Base-by-base conservation (phyloP, 2,329 filamentous ascomycete genomes). In the Teratosphaeria viscida region DNA sequence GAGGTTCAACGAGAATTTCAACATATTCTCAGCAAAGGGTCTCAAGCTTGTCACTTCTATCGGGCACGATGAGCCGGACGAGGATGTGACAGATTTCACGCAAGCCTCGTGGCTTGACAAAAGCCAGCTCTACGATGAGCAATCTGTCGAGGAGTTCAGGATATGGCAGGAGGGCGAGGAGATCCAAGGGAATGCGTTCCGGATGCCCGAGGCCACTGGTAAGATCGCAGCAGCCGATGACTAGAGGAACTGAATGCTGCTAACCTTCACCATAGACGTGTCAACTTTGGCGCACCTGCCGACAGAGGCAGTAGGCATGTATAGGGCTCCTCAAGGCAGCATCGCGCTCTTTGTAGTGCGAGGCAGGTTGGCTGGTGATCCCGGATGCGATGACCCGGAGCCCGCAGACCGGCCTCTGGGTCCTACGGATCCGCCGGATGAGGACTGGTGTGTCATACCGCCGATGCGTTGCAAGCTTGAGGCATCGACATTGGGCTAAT, bases 281-380 rank as follows among this genome's bases (percentile, higher is more conserved):
- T 19, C 35, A 19, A 19, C 34, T 14, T 35, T 35, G 34, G 34
- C 4, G 32, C 5, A 35, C 14, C 32, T 12, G 35, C 29, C 29
- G 32, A 56, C 54, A 14, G 32, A 34, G 29, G 32, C 23, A 23
- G 12, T 34, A 2, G 54, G 52, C 5, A 29, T 26, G 34, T 56
- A 56, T 32, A 39, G 23, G n/a, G 55, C 55, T 10, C 19, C 19
- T 34, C n/a, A 19, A 10, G 62, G 60, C 26, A 59, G 54, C 57
- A 63, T 62, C 39, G 57, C 60, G 14, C 27, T 63, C 12, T 62
- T 56, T 26, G 43, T 63, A 12, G 56, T 23, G 16, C 56, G 60
- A 3, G 62, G 26, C 5, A 16, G 56, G 12, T 54, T 57, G n/a
- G 27, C 59, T 29, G 14, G 29, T 8, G 43, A 29, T 19, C 34